Conservation (phyloP, 768 basidiomycete species). For the Xerocomus brunneocitrinus region DNA sequence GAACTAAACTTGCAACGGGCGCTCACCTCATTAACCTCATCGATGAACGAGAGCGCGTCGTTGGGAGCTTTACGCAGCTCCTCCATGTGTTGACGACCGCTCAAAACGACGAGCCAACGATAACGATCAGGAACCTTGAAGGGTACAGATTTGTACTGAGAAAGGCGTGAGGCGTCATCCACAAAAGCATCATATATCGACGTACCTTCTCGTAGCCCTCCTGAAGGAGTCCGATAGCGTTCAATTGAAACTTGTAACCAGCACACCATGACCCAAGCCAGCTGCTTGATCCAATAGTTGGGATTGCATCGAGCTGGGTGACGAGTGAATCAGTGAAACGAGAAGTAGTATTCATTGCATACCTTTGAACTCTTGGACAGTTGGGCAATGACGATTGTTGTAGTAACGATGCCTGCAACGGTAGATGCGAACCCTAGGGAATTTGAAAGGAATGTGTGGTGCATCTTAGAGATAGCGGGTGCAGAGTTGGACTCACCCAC, state of each 20-base stretch:
- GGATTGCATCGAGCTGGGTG: slow-evolving; percentile 27
- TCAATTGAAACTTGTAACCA: slow-evolving; percentile 14
- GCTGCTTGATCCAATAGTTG: slow-evolving; percentile 25
- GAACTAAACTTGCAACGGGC: not conserved
- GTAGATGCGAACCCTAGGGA: slow-evolving; percentile 1
- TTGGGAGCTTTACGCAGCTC: slow-evolving; percentile 41
- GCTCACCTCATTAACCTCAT: slow-evolving; percentile 35
- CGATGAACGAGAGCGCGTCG: slow-evolving; percentile 34
- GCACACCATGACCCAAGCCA: slow-evolving; percentile 27
- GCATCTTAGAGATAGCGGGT: slow-evolving; percentile 1
- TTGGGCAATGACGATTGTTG: slow-evolving; percentile 3
- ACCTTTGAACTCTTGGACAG: slow-evolving; percentile 5
- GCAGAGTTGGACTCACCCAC: slow-evolving; percentile 9
- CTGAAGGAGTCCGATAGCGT: slow-evolving; percentile 23
- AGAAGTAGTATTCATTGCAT: not conserved
- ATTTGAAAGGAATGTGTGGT: slow-evolving; percentile 1
- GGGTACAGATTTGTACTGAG: slow-evolving; percentile 24
- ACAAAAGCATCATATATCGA: not conserved
- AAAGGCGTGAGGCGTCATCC: not conserved
- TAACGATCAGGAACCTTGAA: slow-evolving; percentile 30
- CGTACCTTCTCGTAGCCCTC: slow-evolving; percentile 32
- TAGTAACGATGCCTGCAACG: slow-evolving; percentile 1
- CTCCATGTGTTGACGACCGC: slow-evolving; percentile 30
- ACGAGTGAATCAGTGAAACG: not conserved
- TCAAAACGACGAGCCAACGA: slow-evolving; percentile 39